phyloP scores from a whole-genome alignment of 352 stramenopile genomes.

The Pythium sp. region DNA sequence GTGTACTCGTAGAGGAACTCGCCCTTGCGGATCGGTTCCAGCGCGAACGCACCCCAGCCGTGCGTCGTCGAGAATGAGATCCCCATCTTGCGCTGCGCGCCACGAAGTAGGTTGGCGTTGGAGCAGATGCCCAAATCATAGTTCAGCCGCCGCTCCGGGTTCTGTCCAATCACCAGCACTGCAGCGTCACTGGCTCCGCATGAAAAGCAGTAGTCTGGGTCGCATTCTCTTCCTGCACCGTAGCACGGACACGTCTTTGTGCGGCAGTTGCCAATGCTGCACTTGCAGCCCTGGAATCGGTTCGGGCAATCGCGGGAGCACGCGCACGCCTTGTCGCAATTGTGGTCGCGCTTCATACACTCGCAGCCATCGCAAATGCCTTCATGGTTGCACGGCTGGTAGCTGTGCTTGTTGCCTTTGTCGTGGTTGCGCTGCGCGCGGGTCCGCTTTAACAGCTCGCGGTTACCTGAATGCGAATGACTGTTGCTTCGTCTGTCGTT shows the following conservation, averaged over 20 bases:
- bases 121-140: conserved; percentile 44
- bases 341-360: conserved; percentile 49
- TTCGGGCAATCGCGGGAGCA: conserved; percentile 65
- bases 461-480: conserved; percentile 8
- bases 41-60: conserved; percentile 65
- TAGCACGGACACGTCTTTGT: conserved; percentile 59
- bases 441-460: conserved; percentile 26
- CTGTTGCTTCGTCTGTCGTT: conserved; percentile 18
- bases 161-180: conserved; percentile 42
- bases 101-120: conserved; percentile 63
- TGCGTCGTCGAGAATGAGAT: conserved; percentile 68
- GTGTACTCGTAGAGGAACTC: conserved; percentile 80
- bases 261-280: conserved; percentile 45
- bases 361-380: conserved; percentile 56
- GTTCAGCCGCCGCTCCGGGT: conserved; percentile 22
- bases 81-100: conserved; percentile 57
- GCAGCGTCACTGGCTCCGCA: conserved; percentile 64
- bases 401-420: conserved; percentile 51
- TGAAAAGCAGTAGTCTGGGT: conserved; percentile 70
- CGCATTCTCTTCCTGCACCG: conserved; percentile 50
- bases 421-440: conserved; percentile 40
- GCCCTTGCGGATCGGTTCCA: conserved; percentile 61
- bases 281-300: conserved; percentile 67
- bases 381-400: conserved; percentile 59
- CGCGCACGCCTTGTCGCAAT: conserved; percentile 58